Conservation (phyloP, 1,284 basidiomycete species). For the Porphyrellus sp. region DNA sequence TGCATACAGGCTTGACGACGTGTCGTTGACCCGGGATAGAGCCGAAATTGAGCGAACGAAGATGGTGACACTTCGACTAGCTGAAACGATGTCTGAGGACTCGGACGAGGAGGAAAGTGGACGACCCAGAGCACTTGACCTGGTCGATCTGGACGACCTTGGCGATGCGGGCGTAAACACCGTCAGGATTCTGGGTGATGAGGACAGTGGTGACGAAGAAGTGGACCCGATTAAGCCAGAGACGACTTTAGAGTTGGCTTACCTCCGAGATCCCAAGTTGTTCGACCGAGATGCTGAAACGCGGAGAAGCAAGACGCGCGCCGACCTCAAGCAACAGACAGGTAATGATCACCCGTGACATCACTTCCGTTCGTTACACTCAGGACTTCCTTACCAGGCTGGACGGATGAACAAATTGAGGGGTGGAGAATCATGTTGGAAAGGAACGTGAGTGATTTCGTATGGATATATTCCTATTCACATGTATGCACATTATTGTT, state of each 20-base stretch:
- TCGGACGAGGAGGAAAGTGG: conserved; percentile 54
- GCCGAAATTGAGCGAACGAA: conserved; percentile 74
- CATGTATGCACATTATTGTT: conserved; percentile 1
- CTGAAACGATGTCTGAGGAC: conserved; percentile 63
- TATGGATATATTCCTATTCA: conserved; percentile 12
- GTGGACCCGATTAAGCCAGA: conserved; percentile 43
- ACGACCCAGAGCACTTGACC: conserved; percentile 19
- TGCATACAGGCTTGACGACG: conserved; percentile 42
- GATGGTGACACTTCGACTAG: conserved; percentile 73
- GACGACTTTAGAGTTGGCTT: conserved; percentile 70
- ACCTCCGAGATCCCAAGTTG: conserved; percentile 66
- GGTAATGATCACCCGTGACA: conserved; percentile 36
- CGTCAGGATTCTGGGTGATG: conserved; percentile 54
- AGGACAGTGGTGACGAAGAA: conserved; percentile 49
- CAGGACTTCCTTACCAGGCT: conserved; percentile 42
- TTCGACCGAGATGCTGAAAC: conserved; percentile 78
- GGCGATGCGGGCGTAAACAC: conserved; percentile 37
- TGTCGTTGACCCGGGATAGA: conserved; percentile 50
- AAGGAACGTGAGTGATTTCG: conserved; percentile 52
- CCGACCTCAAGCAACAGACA: conserved; percentile 63
- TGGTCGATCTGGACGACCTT: conserved; percentile 49
- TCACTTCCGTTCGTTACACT: not conserved
- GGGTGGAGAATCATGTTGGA: conserved; percentile 88
- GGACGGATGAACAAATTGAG: conserved; percentile 80
- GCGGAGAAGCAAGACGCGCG: conserved; percentile 61